Conservation (phyloP, 1,284 basidiomycete genomes). For the Ganoderma sp. region DNA sequence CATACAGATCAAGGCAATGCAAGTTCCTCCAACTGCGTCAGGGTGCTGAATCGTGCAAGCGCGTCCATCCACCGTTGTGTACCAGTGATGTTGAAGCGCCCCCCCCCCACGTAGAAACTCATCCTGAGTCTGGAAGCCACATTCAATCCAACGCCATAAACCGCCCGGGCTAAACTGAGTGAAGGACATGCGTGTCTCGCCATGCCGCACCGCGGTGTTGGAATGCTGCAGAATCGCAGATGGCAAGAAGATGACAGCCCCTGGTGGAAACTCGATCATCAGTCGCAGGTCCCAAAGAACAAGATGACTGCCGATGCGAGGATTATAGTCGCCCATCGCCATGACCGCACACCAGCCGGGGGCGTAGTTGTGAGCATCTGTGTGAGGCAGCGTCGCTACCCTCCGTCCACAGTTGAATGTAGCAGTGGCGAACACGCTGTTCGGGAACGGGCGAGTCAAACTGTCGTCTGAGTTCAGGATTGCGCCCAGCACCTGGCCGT, state of each 20-base stretch:
- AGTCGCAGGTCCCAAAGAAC: conserved; percentile 35
- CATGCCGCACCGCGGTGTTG: conserved; percentile 33
- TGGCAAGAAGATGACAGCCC: conserved; percentile 36
- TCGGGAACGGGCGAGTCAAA: conserved; percentile 6
- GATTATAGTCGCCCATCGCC: conserved; percentile 35
- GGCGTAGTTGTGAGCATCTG: conserved; percentile 33
- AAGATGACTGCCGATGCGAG: conserved; percentile 35
- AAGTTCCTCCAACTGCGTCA: not conserved
- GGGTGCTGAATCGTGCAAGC: not conserved
- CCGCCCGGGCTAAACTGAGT: conserved; percentile 37
- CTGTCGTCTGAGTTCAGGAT: not conserved
- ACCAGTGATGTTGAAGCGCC: not conserved
- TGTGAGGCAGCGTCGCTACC: conserved; percentile 21
- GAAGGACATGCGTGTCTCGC: conserved; percentile 35
- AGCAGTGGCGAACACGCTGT: conserved; percentile 19
- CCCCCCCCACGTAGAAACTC: not conserved
- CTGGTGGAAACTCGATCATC: conserved; percentile 37
- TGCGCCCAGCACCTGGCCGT: not conserved
- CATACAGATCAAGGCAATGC: not conserved
- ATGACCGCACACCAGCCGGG: conserved; percentile 36
- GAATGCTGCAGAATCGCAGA: conserved; percentile 38
- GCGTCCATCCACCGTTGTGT: not conserved
- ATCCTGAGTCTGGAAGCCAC: conserved; percentile 23
- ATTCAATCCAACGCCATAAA: conserved; percentile 36
- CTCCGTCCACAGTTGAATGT: conserved; percentile 35